These are phyloP conservation scores for Laburnicola sp. DNA, from an alignment of 2,329 filamentous ascomycete species.

Conservation along the genomic window DNA sequence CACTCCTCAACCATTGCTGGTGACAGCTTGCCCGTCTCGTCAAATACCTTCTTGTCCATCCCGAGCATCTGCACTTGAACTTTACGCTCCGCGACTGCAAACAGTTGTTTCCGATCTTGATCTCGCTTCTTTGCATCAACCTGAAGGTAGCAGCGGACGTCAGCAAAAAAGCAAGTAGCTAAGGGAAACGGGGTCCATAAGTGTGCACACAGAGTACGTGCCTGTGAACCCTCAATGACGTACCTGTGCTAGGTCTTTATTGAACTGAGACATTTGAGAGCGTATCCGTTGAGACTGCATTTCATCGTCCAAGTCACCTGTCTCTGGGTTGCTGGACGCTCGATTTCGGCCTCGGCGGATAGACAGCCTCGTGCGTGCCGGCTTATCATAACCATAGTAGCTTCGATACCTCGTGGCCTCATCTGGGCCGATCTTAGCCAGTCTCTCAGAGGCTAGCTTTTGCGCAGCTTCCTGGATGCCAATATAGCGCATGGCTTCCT, in stretches of 20 bases:
- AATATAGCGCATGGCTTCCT: constrained; percentile 56
- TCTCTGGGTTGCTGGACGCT: constrained; percentile 66
- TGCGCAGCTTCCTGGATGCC: constrained; percentile 85
- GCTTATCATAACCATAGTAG: constrained; percentile 70
- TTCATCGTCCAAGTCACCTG: constrained; percentile 65
- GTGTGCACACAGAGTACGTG: no score
- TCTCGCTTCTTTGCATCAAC: constrained; percentile 75
- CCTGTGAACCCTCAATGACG: background rate
- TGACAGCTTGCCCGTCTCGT: constrained; percentile 73
- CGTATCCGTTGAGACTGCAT: constrained; percentile 72
- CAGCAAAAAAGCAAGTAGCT: no score
- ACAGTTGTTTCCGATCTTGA: constrained; percentile 72
- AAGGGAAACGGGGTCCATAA: no score
- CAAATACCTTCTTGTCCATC: constrained; percentile 80
- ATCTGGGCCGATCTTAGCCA: constrained; percentile 78
- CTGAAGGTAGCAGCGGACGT: background rate
- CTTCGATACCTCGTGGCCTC: constrained; percentile 68
- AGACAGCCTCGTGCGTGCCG: constrained; percentile 55
- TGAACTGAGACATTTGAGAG: constrained; percentile 78
- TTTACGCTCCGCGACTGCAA: constrained; percentile 81
- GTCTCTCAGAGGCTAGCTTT: constrained; percentile 78
- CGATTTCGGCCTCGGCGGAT: constrained; percentile 59
- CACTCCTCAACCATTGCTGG: constrained; percentile 72
- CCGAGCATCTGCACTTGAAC: constrained; percentile 76
- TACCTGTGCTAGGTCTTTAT: constrained; percentile 62